Base-by-base conservation (phyloP, 169 alveolate genomes). In the Pseudocohnilembus persalinus region DNA sequence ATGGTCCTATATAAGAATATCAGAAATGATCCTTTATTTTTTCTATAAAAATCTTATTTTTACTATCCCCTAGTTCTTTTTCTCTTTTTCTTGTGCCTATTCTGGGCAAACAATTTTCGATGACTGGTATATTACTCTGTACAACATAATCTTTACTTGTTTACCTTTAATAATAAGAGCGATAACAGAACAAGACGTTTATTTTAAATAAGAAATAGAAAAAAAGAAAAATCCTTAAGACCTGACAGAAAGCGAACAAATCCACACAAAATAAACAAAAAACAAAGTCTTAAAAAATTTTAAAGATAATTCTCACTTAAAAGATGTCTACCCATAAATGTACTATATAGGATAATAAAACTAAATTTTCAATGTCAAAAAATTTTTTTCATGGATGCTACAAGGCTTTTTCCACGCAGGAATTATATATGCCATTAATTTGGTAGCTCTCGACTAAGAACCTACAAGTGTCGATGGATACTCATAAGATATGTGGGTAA, bases 41-140 rank as follows among this genome's bases (percentile, higher is more conserved):
- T 98, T 99, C 91, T 99, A 98, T 93, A 99, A 99, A 91, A 98
- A 98, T 90, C 93, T 99, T 32, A 95, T 98, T 65, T 97, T 98
- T 85, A 96, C 98, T 29, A 91, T 98, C 33, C 99, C 99, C 15
- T 95, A 98, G 83, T 96, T 98, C 88, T 96, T 95, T 90, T 98
- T 94, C 91, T 98, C 99, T 4, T 96, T 94, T 81, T 77, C 97
- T 78, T 95, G 97, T 73, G 96, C 96, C 63, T 98, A 94, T 92
- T 94, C 99, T 64, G 99, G 99, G 26, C 98, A 98, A 85, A 98
- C 99, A 35, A 92, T 98, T 29, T 98, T 96, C 84, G 99, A 98
- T 92, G 97, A 97, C 79, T 97, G 98, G 97, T 97, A 96, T 80
- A 98, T 98, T 77, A 95, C 99, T 76, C 92, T 93, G 86, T 97